phyloP scores from a whole-genome alignment of 2,329 filamentous ascomycete species.

The Fusarium lyarnte region DNA sequence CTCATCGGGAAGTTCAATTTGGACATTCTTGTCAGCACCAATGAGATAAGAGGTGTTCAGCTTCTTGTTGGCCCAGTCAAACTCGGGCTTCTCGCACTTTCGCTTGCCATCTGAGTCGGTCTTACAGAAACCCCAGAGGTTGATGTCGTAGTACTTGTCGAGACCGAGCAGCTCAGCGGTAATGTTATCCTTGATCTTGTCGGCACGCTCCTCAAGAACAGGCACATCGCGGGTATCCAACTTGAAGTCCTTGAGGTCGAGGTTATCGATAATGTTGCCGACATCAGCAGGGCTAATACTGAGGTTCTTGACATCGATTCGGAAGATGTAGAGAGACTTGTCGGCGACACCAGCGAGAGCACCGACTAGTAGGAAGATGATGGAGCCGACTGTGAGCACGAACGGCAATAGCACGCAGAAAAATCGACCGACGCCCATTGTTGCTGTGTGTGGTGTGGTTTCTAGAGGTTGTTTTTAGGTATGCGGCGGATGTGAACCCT shows the following conservation, averaged over 20 bases:
- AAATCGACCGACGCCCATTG: slow-evolving; percentile 76
- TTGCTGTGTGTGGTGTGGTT: slow-evolving; percentile 8
- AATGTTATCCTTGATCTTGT: slow-evolving; percentile 56
- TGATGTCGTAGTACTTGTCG: slow-evolving; percentile 81
- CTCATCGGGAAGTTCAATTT: slow-evolving; percentile 73
- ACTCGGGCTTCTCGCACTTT: slow-evolving; percentile 75
- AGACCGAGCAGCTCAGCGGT: slow-evolving; percentile 69
- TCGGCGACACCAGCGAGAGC: slow-evolving; percentile 65
- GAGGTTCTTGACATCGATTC: slow-evolving; percentile 71
- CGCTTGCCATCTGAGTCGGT: slow-evolving; percentile 63
- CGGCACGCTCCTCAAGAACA: slow-evolving; percentile 63
- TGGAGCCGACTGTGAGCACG: slow-evolving; percentile 77
- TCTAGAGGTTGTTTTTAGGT: slow-evolving; percentile 1
- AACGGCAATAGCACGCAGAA: slow-evolving; percentile 91
- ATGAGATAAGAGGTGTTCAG: slow-evolving; percentile 70
- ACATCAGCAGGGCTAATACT: slow-evolving; percentile 49
- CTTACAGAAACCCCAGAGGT: slow-evolving; percentile 88
- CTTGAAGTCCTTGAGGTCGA: slow-evolving; percentile 32
- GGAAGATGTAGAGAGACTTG: slow-evolving; percentile 67
- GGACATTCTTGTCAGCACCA: slow-evolving; percentile 55
- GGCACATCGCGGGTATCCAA: slow-evolving; percentile 39
- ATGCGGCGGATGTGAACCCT: slow-evolving; percentile 10
- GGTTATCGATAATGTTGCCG: slow-evolving; percentile 48
- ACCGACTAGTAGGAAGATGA: slow-evolving; percentile 73
- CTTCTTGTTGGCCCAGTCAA: slow-evolving; percentile 80